Conservation (phyloP, 73 alveolate genomes). For the Paramecium caudatum region DNA sequence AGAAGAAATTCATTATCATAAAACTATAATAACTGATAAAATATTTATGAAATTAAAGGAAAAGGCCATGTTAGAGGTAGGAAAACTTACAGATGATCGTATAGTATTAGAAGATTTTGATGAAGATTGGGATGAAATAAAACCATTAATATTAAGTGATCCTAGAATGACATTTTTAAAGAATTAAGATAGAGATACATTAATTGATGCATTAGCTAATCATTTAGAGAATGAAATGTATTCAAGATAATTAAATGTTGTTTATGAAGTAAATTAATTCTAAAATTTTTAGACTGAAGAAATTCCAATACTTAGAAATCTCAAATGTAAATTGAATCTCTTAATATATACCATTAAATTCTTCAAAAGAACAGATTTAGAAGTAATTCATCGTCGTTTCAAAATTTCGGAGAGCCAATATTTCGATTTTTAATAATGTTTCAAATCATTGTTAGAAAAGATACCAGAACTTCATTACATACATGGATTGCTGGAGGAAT, state of each 20-base stretch:
- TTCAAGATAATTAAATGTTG: neutral
- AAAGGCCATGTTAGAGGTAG: conserved; percentile 11
- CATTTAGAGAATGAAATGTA: conserved; percentile 5
- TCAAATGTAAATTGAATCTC: conserved; percentile 40
- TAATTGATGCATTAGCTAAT: neutral
- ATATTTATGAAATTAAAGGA: conserved; percentile 30
- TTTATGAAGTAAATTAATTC: neutral
- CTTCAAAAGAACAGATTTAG: conserved; percentile 55
- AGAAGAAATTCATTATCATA: conserved; percentile 44
- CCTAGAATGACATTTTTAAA: neutral
- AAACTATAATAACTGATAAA: conserved; percentile 35
- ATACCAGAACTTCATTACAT: conserved; percentile 31
- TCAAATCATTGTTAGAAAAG: neutral
- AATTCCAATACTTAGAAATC: neutral
- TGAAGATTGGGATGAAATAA: conserved; percentile 64
- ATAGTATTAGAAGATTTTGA: conserved; percentile 34
- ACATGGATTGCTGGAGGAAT: conserved; percentile 1
- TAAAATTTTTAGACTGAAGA: conserved; percentile 5
- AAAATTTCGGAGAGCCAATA: conserved; percentile 1
- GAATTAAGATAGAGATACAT: neutral
- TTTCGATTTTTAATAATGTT: conserved; percentile 46
- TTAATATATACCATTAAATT: neutral
- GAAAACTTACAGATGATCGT: neutral
- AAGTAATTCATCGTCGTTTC: conserved; percentile 37
- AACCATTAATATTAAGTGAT: conserved; percentile 42